phyloP scores from a whole-genome alignment of 768 basidiomycete species.

The Suillus paluster region DNA sequence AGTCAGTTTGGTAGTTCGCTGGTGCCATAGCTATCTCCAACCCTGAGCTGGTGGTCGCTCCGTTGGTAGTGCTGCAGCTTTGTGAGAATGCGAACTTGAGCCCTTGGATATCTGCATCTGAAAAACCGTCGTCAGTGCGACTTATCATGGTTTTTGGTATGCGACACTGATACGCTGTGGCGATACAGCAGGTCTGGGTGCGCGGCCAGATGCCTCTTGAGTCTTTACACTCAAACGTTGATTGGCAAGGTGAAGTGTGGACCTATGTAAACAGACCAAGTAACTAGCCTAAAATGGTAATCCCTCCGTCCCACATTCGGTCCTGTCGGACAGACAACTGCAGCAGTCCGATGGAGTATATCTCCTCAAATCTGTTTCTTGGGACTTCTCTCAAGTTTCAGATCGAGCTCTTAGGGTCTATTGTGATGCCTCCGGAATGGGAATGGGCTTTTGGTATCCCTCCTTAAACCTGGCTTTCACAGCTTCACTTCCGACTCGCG shows the following conservation, averaged over 20 bases:
- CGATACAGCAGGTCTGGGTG: neutral
- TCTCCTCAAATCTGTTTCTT: too few relatives aligned
- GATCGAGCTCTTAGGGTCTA: too few relatives aligned
- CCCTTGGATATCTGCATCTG: slow-evolving; percentile 29
- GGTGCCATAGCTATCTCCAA: neutral
- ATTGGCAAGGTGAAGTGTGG: neutral
- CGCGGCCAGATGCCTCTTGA: neutral
- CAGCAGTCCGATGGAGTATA: too few relatives aligned
- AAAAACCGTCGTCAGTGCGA: slow-evolving; percentile 33
- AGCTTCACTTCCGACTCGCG: slow-evolving; percentile 1
- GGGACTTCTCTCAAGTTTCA: too few relatives aligned
- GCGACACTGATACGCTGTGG: neutral
- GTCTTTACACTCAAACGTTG: neutral
- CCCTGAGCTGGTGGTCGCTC: neutral
- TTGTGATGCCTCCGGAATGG: too few relatives aligned
- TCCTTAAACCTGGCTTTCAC: too few relatives aligned
- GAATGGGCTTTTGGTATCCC: too few relatives aligned
- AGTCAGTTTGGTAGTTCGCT: neutral
- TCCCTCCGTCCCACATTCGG: too few relatives aligned
- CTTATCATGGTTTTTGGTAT: slow-evolving; percentile 30
- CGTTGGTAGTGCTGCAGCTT: neutral
- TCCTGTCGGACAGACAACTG: too few relatives aligned
- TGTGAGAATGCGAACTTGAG: slow-evolving; percentile 1
- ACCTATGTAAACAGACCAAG: neutral
- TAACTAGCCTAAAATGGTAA: neutral